Percentiles rank a stretch among this genome's conserved stretches.
These are phyloP conservation scores for Colletotrichum siamense DNA, from an alignment of 2,329 filamentous ascomycete species.

Conservation along the genomic window DNA sequence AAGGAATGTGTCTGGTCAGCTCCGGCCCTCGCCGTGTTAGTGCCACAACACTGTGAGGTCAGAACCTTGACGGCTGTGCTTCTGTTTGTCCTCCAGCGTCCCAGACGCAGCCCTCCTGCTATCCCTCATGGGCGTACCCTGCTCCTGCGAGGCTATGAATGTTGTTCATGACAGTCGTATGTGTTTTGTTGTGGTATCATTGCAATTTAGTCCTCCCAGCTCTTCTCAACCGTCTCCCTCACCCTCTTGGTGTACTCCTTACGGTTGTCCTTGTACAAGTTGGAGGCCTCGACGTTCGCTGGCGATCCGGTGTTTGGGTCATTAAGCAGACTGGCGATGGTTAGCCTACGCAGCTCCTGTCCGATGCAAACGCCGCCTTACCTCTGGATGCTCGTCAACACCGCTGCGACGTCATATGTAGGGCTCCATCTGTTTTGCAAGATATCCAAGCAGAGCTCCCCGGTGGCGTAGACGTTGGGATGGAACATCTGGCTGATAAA, in stretches of 20 bases:
- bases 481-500: conserved; percentile 99
- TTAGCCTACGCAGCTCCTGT: not conserved
- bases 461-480: conserved; percentile 96
- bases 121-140: not conserved
- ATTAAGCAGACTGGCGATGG: conserved; percentile 76
- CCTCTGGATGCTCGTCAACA: conserved; percentile 98
- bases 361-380: conserved; percentile 39
- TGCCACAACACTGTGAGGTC: not conserved
- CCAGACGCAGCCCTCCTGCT: not conserved
- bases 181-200: conserved; percentile 8
- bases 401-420: conserved; percentile 96
- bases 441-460: conserved; percentile 95
- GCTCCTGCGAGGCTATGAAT: not conserved
- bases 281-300: conserved; percentile 97
- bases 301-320: conserved; percentile 98
- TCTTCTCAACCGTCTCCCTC: conserved; percentile 97
- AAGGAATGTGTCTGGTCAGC: not conserved
- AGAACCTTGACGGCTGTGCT: not conserved
- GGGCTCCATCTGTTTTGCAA: conserved; percentile 98
- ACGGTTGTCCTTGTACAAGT: conserved; percentile 97
- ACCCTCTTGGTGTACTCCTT: conserved; percentile 97
- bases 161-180: conserved; percentile 17
- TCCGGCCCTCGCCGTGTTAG: not conserved
- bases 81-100: not conserved
- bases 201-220: conserved; percentile 84